Percentiles rank a stretch among this genome's conserved stretches.
These are phyloP conservation scores for Ascochyta pisi DNA, from an alignment of 2,329 filamentous ascomycete species.

Conservation along the genomic window DNA sequence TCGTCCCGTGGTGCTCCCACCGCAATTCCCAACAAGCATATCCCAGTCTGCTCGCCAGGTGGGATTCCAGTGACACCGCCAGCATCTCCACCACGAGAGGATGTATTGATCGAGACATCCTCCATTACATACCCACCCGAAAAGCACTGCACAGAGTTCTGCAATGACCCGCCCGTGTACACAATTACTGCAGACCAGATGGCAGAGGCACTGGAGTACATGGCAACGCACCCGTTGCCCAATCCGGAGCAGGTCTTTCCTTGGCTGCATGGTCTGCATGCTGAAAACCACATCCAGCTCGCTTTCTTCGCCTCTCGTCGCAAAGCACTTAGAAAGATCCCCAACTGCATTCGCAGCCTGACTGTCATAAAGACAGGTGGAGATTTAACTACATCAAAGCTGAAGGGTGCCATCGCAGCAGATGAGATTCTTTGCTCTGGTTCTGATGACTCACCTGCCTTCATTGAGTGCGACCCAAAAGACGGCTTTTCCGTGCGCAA, in stretches of 20 bases:
- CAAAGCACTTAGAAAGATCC: conserved; percentile 72
- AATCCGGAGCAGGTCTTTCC: conserved; percentile 89
- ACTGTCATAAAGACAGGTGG: conserved; percentile 90
- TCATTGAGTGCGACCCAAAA: conserved; percentile 82
- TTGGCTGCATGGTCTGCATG: conserved; percentile 93
- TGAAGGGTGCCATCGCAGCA: conserved; percentile 87
- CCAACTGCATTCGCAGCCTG: conserved; percentile 78
- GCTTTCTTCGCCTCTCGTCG: conserved; percentile 85
- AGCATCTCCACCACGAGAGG: conserved; percentile 66
- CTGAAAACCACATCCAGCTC: conserved; percentile 85
- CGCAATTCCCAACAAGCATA: conserved; percentile 82
- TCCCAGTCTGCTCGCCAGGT: conserved; percentile 87
- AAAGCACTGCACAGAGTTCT: conserved; percentile 63
- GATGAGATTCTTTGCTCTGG: conserved; percentile 73
- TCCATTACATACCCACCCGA: conserved; percentile 80
- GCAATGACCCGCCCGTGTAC: conserved; percentile 67
- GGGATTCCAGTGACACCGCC: conserved; percentile 62
- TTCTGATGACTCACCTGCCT: conserved; percentile 61
- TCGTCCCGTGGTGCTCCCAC: conserved; percentile 64
- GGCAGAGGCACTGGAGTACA: conserved; percentile 75
- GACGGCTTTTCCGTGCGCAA: conserved; percentile 96
- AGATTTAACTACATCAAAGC: conserved; percentile 72
- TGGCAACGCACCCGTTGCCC: conserved; percentile 80
- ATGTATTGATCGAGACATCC: conserved; percentile 62
- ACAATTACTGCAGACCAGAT: conserved; percentile 74